These are phyloP conservation scores for Suillus alpinus DNA, from an alignment of 768 basidiomycete genomes.

Conservation along the genomic window DNA sequence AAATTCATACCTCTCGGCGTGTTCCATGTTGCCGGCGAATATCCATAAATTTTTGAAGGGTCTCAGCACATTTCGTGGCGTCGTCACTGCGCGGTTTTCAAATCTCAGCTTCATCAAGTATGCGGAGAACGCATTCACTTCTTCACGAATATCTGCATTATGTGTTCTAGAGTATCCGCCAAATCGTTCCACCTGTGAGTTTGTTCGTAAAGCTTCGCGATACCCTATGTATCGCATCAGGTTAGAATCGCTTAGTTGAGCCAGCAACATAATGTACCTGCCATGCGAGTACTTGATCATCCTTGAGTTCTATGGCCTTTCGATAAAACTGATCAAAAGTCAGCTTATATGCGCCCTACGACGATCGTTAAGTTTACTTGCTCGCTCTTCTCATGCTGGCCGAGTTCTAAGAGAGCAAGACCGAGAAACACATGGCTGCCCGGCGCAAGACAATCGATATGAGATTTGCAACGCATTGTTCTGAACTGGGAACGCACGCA, in stretches of 20 bases:
- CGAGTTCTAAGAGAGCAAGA: constrained; percentile 74
- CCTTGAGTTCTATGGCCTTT: constrained; percentile 69
- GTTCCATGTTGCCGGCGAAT: constrained; percentile 60
- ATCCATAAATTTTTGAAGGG: constrained; percentile 72
- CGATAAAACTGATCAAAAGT: constrained; percentile 59
- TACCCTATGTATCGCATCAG: constrained; percentile 47
- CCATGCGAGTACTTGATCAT: constrained; percentile 75
- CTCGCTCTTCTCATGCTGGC: constrained; percentile 72
- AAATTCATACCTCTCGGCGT: constrained; percentile 47
- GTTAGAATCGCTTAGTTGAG: constrained; percentile 17
- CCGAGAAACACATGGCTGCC: constrained; percentile 83
- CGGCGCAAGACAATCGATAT: constrained; percentile 4
- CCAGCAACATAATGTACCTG: constrained; percentile 51
- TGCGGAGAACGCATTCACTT: constrained; percentile 40
- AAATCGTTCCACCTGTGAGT: constrained; percentile 56
- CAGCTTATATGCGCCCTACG: constrained; percentile 10
- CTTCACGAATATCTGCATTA: constrained; percentile 58
- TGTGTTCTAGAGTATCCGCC: constrained; percentile 47
- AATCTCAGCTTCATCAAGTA: background rate
- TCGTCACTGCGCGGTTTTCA: constrained; percentile 53
- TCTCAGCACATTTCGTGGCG: constrained; percentile 74
- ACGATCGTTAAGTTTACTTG: constrained; percentile 55
- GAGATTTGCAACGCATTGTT: background rate
- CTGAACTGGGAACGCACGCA: constrained; percentile 56
- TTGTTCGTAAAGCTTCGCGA: constrained; percentile 70